These are phyloP conservation scores for Albizia julibrissin DNA, from an alignment of 306 rosid species.

Conservation along the genomic window DNA sequence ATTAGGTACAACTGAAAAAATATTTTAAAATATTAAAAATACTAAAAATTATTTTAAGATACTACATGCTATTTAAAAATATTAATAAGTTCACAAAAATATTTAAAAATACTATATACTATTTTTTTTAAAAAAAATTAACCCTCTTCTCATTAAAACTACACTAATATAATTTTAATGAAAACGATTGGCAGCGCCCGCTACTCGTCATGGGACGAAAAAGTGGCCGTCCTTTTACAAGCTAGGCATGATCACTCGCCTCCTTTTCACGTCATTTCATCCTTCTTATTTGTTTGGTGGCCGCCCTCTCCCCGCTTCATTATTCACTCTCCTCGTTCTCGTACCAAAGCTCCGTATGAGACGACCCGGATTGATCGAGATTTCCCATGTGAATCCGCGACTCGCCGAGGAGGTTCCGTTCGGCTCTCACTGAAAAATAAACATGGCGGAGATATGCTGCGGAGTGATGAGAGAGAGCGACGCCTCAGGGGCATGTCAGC, in stretches of 20 bases:
- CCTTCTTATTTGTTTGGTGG: neutral
- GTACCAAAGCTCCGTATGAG: neutral
- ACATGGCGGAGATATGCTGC: slow-evolving; percentile 55
- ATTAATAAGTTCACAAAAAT: no score
- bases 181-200: no score
- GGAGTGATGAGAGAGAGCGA: slow-evolving; percentile 40
- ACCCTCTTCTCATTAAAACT: no score
- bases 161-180: no score
- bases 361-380: neutral
- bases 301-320: no score
- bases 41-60: no score
- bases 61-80: no score
- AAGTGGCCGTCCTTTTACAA: slow-evolving; percentile 11
- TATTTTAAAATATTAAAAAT: no score
- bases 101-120: no score
- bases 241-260: slow-evolving; percentile 12
- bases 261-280: neutral
- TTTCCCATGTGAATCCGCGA: neutral
- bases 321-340: neutral
- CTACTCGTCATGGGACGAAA: no score
- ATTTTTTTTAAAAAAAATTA: no score
- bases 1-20: no score
- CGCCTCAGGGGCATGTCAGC: slow-evolving; percentile 20
- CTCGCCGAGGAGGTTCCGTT: neutral
- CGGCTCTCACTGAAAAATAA: neutral